phyloP scores from a whole-genome alignment of 345 rosid species.

The Aethionema arabicum region DNA sequence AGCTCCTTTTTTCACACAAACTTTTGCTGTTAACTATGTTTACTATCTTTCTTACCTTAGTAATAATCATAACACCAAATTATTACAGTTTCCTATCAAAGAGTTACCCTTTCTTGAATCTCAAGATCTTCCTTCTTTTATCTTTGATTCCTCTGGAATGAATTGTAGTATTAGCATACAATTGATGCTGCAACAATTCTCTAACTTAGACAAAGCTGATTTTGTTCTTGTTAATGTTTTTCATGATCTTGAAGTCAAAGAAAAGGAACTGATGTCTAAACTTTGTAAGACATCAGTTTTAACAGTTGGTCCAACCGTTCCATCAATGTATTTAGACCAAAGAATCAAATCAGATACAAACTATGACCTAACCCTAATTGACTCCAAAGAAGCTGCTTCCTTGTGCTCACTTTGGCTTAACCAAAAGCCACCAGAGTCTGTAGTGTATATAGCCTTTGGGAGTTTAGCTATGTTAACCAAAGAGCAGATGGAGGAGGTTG shows the following conservation, averaged over 20 bases:
- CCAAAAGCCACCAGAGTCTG: slow-evolving; percentile 36
- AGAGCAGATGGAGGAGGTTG: too few relatives aligned
- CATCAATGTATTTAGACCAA: slow-evolving; percentile 1
- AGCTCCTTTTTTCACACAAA: slow-evolving; percentile 56
- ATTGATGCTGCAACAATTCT: slow-evolving; percentile 40
- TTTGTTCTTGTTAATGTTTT: slow-evolving; percentile 39
- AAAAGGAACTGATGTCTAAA: slow-evolving; percentile 41
- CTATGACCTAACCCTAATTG: background rate
- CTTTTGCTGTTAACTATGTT: slow-evolving; percentile 47
- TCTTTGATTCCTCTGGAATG: slow-evolving; percentile 29
- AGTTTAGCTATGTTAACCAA: slow-evolving; percentile 36
- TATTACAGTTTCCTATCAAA: slow-evolving; percentile 36
- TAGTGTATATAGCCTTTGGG: slow-evolving; percentile 45
- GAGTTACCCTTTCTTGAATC: slow-evolving; percentile 41
- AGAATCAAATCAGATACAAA: background rate
- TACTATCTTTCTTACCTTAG: slow-evolving; percentile 33
- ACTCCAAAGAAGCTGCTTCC: background rate
- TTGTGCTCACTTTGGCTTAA: slow-evolving; percentile 40
- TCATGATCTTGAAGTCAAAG: slow-evolving; percentile 43
- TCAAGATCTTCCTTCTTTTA: slow-evolving; percentile 47
- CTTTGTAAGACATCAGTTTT: background rate
- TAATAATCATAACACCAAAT: slow-evolving; percentile 7
- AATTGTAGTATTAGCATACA: slow-evolving; percentile 39
- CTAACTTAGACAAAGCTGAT: slow-evolving; percentile 40
- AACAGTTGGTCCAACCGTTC: background rate